Evolutionary conservation across 331 rosid genomes (phyloP), one percentile per base, ranked within the genome.

Genomic region (Rosa hybrid): DNA sequence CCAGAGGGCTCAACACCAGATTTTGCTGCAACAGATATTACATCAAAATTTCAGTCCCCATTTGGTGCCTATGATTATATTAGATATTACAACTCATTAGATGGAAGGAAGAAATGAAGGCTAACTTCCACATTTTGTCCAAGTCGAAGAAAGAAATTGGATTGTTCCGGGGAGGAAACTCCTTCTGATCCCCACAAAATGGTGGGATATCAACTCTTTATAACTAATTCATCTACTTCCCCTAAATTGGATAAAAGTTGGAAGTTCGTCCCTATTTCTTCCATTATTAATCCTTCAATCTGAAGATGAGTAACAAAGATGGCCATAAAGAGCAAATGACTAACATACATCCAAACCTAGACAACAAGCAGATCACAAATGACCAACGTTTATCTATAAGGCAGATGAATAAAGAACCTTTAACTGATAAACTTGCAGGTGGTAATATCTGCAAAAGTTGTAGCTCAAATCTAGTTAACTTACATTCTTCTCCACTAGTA

Each of bases 401-500:
- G 13, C 5, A 53, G 12, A 38, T 23, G n/a, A 38, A 38, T 12
- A 6, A 20, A n/a, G 38, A 38, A 3, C 20, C 21, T 20, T n/a
- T 41, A 21, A 7, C 56, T 0, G 17, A 57, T 75, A 42, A 57
- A 64, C 10, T 42, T 2, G 45, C 59, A 60, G 51, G 60, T 11
- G 51, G 7, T 50, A 12, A 42, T 12, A 57, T 30, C 45, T 25
- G 2, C 7, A 54, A 71, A 27, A 60, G 45, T 23, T 39, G 54
- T 48, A 38, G 57, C 76, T 68, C 25, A 46, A 27, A 72, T 72
- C 46, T 44, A 62, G 53, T 63, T 71, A 81, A 82, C 94, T 82
- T 86, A 95, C 99, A 85, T 75, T 83, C 86, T 88, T 95, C 99
- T 75, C 99, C 99, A 75, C 99, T 93, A 20, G 99, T 95, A 85